These are phyloP conservation scores for Penicillium glabrum DNA, from an alignment of 2,329 filamentous ascomycete genomes.

Conservation along the genomic window DNA sequence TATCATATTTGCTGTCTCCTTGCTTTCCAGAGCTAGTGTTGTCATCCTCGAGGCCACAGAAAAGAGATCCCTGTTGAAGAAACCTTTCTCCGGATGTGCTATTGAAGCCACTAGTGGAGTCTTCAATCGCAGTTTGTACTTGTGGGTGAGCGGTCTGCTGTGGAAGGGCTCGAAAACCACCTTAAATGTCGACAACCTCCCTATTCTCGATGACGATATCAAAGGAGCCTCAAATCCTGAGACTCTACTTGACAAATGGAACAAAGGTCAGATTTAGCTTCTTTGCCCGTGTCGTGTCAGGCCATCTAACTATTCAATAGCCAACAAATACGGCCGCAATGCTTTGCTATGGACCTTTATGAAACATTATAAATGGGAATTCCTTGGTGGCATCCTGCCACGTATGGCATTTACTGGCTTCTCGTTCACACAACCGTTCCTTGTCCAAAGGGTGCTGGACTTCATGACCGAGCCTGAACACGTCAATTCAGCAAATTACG, in stretches of 20 bases:
- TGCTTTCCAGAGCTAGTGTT: constrained; percentile 40
- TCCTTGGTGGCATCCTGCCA: constrained; percentile 31
- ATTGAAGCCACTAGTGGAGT: constrained; percentile 25
- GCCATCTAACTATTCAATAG: constrained; percentile 3
- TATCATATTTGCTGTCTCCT: constrained; percentile 7
- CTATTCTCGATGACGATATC: constrained; percentile 36
- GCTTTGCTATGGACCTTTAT: constrained; percentile 20
- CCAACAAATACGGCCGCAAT: constrained; percentile 13
- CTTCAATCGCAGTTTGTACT: constrained; percentile 31
- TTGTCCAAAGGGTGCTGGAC: constrained; percentile 32
- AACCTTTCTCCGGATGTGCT: constrained; percentile 9
- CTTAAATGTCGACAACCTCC: constrained; percentile 43
- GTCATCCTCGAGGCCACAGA: constrained; percentile 44
- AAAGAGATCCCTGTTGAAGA: constrained; percentile 34
- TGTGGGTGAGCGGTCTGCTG: constrained; percentile 39
- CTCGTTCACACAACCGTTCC: constrained; percentile 48
- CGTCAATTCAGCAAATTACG: constrained; percentile 24
- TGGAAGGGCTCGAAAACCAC: constrained; percentile 28
- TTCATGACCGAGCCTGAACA: constrained; percentile 21
- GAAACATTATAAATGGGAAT: constrained; percentile 19
- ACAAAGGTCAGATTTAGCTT: constrained; percentile 17
- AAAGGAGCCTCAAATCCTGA: constrained; percentile 30
- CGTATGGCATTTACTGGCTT: constrained; percentile 43
- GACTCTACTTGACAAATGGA: constrained; percentile 32
- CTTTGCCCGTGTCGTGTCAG: background rate